Base-by-base conservation (phyloP, 495 filamentous ascomycete genomes). In the Achaetomiella virescens region DNA sequence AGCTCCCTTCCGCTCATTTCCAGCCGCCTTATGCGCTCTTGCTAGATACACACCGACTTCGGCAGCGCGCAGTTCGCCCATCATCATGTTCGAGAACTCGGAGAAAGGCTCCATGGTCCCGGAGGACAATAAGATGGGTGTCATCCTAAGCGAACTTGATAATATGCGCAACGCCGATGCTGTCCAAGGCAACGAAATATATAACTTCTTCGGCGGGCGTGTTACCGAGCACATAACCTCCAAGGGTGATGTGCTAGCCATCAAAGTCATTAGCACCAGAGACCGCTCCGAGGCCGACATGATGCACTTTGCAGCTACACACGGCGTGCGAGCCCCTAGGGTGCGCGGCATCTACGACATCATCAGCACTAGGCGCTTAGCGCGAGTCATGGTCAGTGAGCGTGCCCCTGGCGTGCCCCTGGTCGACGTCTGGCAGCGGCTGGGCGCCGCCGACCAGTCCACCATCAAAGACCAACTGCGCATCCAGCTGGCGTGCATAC, bases 321-420 rank as follows among this genome's bases (percentile, higher is more conserved):
- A 52, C 37, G 38, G 49, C 35, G 15, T 52, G 21, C 17, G n/a
- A 3, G 37, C 49, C 2, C 49, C 49, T 7, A 40, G 29, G 2
- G 49, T 52, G 37, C 49, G 24, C 17, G 49, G 49, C 36, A 24
- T 52, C 37, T 52, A 52, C 24, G 49, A 52, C 21, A 33, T 52
- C 7, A 43, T 43, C 24, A 43, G 37, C 14, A 25, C 22, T 9
- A 41, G 10, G 36, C 49, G 15, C 25, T 24, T 52, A 6, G 49
- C 49, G 17, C 21, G 49, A 6, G 49, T 31, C 1, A 52, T 52
- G 22, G 38, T 52, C 0, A 52, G 49, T n/a, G 49, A 52, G 49
- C 24, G 22, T 0, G 49, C 33, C n/a, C 49, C 37, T 3, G 49
- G 49, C 7, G 49, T 52, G 14, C 37, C 37, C 3, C 25, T 52